These are phyloP conservation scores for Termitomyces sp. DNA, from an alignment of 768 basidiomycete genomes.

Conservation along the genomic window DNA sequence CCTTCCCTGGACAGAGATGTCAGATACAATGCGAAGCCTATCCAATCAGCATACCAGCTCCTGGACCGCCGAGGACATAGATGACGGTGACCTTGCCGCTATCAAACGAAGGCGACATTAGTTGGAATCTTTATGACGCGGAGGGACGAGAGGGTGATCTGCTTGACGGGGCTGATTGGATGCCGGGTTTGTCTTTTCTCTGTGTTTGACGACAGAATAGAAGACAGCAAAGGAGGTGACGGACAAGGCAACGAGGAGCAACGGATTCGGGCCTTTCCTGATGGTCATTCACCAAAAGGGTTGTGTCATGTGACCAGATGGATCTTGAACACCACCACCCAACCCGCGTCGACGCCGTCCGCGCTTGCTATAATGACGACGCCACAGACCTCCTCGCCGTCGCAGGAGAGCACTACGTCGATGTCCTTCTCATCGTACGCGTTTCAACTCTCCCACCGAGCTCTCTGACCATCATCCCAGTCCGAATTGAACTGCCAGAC, in stretches of 20 bases:
- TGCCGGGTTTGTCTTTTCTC: conserved; percentile 55
- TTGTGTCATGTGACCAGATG: conserved; percentile 29
- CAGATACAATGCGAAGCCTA: conserved; percentile 3
- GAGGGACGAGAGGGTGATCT: conserved; percentile 64
- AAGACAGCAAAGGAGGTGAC: conserved; percentile 54
- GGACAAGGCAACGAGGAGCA: conserved; percentile 52
- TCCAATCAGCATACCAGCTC: conserved; percentile 57
- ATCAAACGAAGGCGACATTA: conserved; percentile 57
- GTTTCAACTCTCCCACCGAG: conserved; percentile 2
- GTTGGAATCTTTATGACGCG: conserved; percentile 36
- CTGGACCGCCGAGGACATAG: conserved; percentile 95
- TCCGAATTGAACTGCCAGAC: conserved; percentile 36
- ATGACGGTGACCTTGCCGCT: conserved; percentile 74
- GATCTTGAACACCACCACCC: conserved; percentile 57
- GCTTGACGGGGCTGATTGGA: conserved; percentile 54
- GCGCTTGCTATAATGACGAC: conserved; percentile 59
- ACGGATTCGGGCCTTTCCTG: conserved; percentile 54
- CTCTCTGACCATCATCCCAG: conserved; percentile 20
- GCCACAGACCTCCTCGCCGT: conserved; percentile 67
- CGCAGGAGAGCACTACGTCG: conserved; percentile 67
- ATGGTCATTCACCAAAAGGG: conserved; percentile 9
- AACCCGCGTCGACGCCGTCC: conserved; percentile 55
- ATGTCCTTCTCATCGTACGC: conserved; percentile 61
- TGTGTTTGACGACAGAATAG: conserved; percentile 45
- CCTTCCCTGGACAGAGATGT: conserved; percentile 67